Evolutionary conservation across 2,329 filamentous ascomycete species (phyloP), one percentile per base, ranked within the genome.

Genomic region (Penicillium freii): DNA sequence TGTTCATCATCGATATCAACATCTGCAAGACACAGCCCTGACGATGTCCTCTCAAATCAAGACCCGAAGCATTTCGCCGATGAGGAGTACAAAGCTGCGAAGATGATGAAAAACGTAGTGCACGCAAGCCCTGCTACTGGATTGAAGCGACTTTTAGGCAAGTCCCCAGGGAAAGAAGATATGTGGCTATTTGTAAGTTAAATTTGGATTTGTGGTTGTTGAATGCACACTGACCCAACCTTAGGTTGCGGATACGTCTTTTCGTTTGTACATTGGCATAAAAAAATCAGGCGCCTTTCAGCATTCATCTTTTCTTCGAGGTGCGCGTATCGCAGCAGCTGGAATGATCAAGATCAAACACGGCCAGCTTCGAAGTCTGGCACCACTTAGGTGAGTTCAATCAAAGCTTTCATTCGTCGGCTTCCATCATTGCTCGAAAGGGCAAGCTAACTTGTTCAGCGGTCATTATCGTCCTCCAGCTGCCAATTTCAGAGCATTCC

Each of bases 251-350:
- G 92, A 96, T 74, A 93, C 90, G 1, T 88, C 84, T 1, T 94
- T 92, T 44, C 71, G 73, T 1, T 80, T 96, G 0, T 96, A 96
- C 71, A 86, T 96, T 34, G 92, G 92, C 47, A 94, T 96, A 78
- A 96, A 97, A 69, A 86, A 90, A 71, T 88, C 87, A 4, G 92
- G 92, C 11, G 86, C 89, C 5, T 97, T 97, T 68, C 92, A 96
- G 68, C 92, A 96, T 74, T 92, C 88, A 13, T 94, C 90, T 0
- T 96, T 97, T 68, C 80, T 96, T 1, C 89, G 92, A 60, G 92
- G 92, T 25, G 83, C 87, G 10, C 85, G 92, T 13, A 92, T 96
- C 51, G 85, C 87, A 0, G 87, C 92, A 0, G 92, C 92, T 4
- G 92, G 92, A 0, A 78, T 93, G 27, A 91, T 96, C 71, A 92